Percentiles rank a stretch among this genome's conserved stretches.
phyloP scores from a whole-genome alignment of 805 yeast species.

The Maudiozyma saulgeensis region DNA sequence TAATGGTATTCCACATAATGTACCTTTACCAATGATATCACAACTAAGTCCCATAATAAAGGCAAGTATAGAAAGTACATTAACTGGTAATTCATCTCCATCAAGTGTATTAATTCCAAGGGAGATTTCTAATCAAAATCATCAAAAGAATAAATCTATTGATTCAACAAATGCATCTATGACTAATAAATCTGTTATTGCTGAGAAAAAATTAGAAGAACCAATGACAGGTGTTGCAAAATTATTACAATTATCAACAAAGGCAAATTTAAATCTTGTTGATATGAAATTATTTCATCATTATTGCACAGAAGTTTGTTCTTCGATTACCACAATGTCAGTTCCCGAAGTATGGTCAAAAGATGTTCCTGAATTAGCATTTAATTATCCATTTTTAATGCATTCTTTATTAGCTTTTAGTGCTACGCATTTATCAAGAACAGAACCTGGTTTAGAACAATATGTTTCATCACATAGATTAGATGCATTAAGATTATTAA shows the following conservation, averaged over 20 bases:
- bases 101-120: constrained; percentile 12
- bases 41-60: constrained; percentile 6
- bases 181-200: not conserved
- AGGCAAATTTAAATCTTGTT: constrained; percentile 47
- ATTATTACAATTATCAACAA: constrained; percentile 18
- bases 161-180: not conserved
- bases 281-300: constrained; percentile 82
- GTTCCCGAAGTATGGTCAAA: constrained; percentile 74
- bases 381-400: constrained; percentile 83
- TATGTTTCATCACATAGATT: constrained; percentile 80
- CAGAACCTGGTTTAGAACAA: constrained; percentile 66
- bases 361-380: constrained; percentile 82
- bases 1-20: not conserved
- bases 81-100: constrained; percentile 8
- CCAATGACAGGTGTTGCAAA: constrained; percentile 9
- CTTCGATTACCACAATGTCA: constrained; percentile 77
- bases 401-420: constrained; percentile 84
- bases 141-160: not conserved
- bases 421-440: constrained; percentile 81
- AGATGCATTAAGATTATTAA: constrained; percentile 67
- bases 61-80: not conserved
- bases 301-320: constrained; percentile 75
- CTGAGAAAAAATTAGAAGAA: not conserved
- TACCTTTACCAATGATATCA: constrained; percentile 3
- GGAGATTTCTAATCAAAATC: constrained; percentile 2